These are phyloP conservation scores for Hymenoscyphus salicellus DNA, from an alignment of 2,329 filamentous ascomycete genomes.

Conservation along the genomic window DNA sequence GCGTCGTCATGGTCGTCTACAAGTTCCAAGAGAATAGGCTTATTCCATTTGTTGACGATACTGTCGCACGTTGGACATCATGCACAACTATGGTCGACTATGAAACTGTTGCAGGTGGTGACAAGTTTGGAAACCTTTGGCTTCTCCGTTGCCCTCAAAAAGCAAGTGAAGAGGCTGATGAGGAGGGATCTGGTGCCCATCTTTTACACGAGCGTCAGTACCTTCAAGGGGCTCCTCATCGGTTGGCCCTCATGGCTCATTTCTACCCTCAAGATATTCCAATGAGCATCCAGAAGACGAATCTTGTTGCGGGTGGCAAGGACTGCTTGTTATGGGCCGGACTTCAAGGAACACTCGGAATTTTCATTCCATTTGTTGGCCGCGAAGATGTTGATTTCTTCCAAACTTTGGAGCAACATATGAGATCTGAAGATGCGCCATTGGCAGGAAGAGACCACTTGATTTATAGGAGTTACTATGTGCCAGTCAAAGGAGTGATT, in stretches of 20 bases:
- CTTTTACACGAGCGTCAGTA: slow-evolving; percentile 88
- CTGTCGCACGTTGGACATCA: slow-evolving; percentile 84
- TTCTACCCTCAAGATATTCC: slow-evolving; percentile 91
- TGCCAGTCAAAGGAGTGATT: slow-evolving; percentile 92
- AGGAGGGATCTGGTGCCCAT: slow-evolving; percentile 85
- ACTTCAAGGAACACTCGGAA: slow-evolving; percentile 88
- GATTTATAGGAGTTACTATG: slow-evolving; percentile 93
- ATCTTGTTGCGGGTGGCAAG: slow-evolving; percentile 84
- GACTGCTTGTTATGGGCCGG: slow-evolving; percentile 93
- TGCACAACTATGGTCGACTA: slow-evolving; percentile 95
- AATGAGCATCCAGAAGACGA: slow-evolving; percentile 83
- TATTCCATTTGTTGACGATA: slow-evolving; percentile 91
- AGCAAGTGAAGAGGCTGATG: slow-evolving; percentile 84
- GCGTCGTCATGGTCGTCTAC: slow-evolving; percentile 88
- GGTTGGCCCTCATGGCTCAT: slow-evolving; percentile 81
- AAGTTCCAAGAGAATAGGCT: slow-evolving; percentile 88
- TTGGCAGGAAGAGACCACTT: slow-evolving; percentile 91
- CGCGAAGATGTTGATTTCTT: slow-evolving; percentile 98
- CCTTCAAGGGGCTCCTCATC: slow-evolving; percentile 82
- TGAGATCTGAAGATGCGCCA: slow-evolving; percentile 82
- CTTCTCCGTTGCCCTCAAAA: slow-evolving; percentile 84
- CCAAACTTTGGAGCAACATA: slow-evolving; percentile 84
- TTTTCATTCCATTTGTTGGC: slow-evolving; percentile 85
- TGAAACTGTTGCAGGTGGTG: slow-evolving; percentile 88
- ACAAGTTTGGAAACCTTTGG: slow-evolving; percentile 98